Conservation (phyloP, 164 flowering plant genomes). For the Aristolochia fimbriata region DNA sequence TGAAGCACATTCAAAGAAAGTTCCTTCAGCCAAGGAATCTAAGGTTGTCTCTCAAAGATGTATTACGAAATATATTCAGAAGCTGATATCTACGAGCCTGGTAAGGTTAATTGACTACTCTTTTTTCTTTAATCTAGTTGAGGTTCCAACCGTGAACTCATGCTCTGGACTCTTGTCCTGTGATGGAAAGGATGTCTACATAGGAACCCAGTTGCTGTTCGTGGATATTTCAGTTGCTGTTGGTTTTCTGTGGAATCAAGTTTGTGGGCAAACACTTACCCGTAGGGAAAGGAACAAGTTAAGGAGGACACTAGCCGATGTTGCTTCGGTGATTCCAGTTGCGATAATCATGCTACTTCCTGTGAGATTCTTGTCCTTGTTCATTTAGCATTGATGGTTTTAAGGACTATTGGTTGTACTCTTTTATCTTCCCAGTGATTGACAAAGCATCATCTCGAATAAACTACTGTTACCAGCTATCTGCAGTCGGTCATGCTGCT, state of each 20-base stretch:
- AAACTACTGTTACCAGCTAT: conserved; percentile 23
- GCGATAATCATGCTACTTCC: conserved; percentile 70
- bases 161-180: conserved; percentile 1
- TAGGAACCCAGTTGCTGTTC: conserved; percentile 54
- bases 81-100: conserved; percentile 31
- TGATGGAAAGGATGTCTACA: conserved; percentile 36
- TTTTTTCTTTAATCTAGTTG: not conserved
- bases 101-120: conserved; percentile 28
- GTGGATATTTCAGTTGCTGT: conserved; percentile 31
- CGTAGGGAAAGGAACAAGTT: conserved; percentile 39
- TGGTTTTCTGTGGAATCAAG: conserved; percentile 25
- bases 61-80: conserved; percentile 22
- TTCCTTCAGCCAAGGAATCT: conserved; percentile 3
- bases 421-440: not conserved
- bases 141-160: not conserved
- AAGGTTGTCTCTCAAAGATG: conserved; percentile 14
- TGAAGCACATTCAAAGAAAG: conserved; percentile 5
- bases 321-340: conserved; percentile 41
- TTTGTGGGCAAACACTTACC: conserved; percentile 33
- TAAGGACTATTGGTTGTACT: not conserved
- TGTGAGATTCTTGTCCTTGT: conserved; percentile 24
- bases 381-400: not conserved
- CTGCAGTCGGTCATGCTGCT: conserved; percentile 64
- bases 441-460: not conserved
- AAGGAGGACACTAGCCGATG: conserved; percentile 32